Base-by-base conservation (phyloP, 1,284 basidiomycete species). In the Sporisorium graminicola region DNA sequence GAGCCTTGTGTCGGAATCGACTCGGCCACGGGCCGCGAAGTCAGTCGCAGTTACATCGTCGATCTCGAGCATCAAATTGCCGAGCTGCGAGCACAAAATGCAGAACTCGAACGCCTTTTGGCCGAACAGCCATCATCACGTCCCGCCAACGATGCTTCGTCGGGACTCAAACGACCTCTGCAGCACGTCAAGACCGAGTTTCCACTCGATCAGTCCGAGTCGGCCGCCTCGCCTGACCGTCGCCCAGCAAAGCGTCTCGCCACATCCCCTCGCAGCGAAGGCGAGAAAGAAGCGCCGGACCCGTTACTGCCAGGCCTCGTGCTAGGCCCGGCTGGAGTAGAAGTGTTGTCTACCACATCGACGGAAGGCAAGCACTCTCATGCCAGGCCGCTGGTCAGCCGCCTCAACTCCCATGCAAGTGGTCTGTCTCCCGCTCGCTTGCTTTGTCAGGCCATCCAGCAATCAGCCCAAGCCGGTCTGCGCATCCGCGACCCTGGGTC, bases 1-100 rank as follows among this genome's bases (percentile, higher is more conserved):
- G 74, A 77, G 54, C 66, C 63, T 14, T 77, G 74, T 35, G 70
- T 77, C 4, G 74, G 74, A 5, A 70, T 77, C 44, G 74, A 77
- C 50, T 73, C 74, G 20, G 74, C 74, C 24, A 77, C 74, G 3
- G 74, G 74, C 9, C 54, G 74, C 14, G 74, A 77, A 63, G 70
- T 77, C 9, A 77, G 74, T 33, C 62, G 69, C 22, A 77, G 74
- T 60, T 77, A 77, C 42, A 70, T 77, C 20, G 66, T 69, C 31
- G 74, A 77, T 43, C 63, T 77, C 37, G 74, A 77, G 50, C 70
- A 70, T 55, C 69, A 69, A 29, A 16, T 77, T 20, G 57, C 65
- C n/a, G 55, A 73, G 24, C 60, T 77, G 18, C 63, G 67, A 10
- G 62, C 60, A 35, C 73, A 71, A 22, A 70, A 77, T 13, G 70